Evolutionary conservation across 805 yeast genomes (phyloP), one percentile per base, ranked within the genome.

Genomic region (Dipodascus geniculatus): DNA sequence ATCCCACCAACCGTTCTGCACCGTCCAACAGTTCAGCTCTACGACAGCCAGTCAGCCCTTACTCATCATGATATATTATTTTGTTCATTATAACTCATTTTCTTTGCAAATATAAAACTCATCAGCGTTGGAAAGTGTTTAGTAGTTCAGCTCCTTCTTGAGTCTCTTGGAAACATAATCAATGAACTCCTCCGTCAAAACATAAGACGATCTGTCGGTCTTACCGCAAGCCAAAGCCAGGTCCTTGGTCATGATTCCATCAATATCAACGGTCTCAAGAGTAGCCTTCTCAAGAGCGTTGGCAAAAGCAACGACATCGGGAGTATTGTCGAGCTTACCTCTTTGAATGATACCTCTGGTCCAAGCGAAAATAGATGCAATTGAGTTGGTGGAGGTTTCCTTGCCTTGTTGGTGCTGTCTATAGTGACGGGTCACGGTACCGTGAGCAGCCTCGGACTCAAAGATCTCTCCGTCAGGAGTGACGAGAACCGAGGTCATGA

Each of bases 301-400:
- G 58, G 87, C 98, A 68, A 91, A 91, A 61, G 79, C 71, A 54
- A 81, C 79, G 48, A 91, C 96, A 23, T 83, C 93, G 17, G 95
- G 93, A 48, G 96, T 89, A 52, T 72, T 71, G 70, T 91, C 98
- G 56, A 91, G 75, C 65, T 78, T 82, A 63, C 97, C 98, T 74
- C 98, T 85, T 74, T 90, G 96, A 59, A 82, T 81, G 51, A 91
- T 71, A 66, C 98, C 98, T 66, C 95, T 83, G 38, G 96, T 77
- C 98, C 98, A 91, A 31, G 98, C 98, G 66, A 85, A 91, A 61
- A 91, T 91, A 14, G 96, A 89, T 2, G 98, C 98, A 70, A 91
- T 91, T 17, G 97, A 90, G 74, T 91, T 91, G 55, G 98, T 91
- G 4, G 96, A 87, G 19, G 98, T 91, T 73, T 90, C 97, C 70